phyloP scores from a whole-genome alignment of 2,329 filamentous ascomycete genomes.

The Zalaria sp. region DNA sequence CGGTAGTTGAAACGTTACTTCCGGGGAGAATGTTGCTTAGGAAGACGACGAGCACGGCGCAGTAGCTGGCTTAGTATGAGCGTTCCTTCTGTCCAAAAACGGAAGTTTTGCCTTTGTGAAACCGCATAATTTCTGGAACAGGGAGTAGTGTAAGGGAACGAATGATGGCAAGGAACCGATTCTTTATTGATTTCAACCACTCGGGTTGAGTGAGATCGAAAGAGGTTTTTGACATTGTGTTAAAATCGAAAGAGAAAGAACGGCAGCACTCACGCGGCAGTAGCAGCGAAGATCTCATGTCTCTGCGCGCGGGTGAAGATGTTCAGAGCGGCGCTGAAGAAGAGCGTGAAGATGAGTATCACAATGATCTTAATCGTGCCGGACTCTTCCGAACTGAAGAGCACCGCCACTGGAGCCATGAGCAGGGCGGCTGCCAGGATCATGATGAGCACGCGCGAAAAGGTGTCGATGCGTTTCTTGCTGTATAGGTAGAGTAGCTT shows the following conservation, averaged over 20 bases:
- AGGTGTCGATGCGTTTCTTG: constrained; percentile 21
- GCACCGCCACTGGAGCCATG: constrained; percentile 9
- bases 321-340: constrained; percentile 12
- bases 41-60: constrained; percentile 10
- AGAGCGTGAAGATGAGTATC: constrained; percentile 12
- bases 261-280: constrained; percentile 12
- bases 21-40: constrained; percentile 3
- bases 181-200: too few relatives aligned
- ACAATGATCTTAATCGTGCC: constrained; percentile 9
- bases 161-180: too few relatives aligned
- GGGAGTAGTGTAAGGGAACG: too few relatives aligned
- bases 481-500: constrained; percentile 21
- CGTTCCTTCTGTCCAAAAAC: too few relatives aligned
- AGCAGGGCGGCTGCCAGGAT: constrained; percentile 11
- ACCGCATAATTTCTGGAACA: too few relatives aligned
- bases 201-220: too few relatives aligned
- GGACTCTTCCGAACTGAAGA: constrained; percentile 7
- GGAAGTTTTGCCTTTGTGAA: too few relatives aligned
- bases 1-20: too few relatives aligned
- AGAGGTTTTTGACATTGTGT: too few relatives aligned
- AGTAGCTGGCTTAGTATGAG: constrained; percentile 5
- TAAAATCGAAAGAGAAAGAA: too few relatives aligned
- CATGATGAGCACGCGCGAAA: constrained; percentile 19
- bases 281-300: constrained; percentile 15
- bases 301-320: constrained; percentile 13